Evolutionary conservation across 73 alveolate genomes (phyloP), one percentile per base, ranked within the genome.

Genomic region (Paraurostyla sp.): DNA sequence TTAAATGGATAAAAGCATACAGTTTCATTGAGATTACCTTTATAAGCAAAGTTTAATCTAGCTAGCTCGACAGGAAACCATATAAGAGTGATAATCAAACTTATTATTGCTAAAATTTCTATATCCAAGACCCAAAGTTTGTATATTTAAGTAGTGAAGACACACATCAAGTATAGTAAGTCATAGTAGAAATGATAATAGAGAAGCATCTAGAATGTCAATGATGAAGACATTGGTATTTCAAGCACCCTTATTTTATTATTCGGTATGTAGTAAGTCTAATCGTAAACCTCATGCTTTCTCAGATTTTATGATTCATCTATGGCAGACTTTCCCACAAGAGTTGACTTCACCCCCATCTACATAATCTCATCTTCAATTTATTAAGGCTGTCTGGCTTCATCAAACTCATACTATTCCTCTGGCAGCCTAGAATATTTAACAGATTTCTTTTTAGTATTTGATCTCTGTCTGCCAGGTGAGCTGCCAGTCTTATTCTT

Each of bases 11-110:
- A 4, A 49, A 38, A 35, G 56, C 89, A 76, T 87, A 87, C 93
- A 16, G 90, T 90, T 51, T 90, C 95, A 54, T 90, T 90, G 76
- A 90, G 82, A 50, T 90, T 90, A 18, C 95, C 95, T 45, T 83
- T 83, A 51, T 78, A 59, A 0, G 89, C 95, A 90, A 90, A 90
- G 60, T 82, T 81, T 3, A 90, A 30, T 25, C 90, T 43, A n/a
- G 90, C 78, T 0, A 82, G 58, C 60, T 90, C 95, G 1, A 83
- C 65, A 16, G 83, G 85, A 23, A 71, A 35, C 80, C 81, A 90
- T 11, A 89, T 35, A 0, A 90, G 57, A 0, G 75, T 63, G 11
- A 49, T 29, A 6, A 90, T 58, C 9, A 83, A 36, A 25, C 90
- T 81, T 0, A 90, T 40, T 71, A 68, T 46, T 6, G 30, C 82